Base-by-base conservation (phyloP, 805 yeast species). In the Huiozyma naganishii region DNA sequence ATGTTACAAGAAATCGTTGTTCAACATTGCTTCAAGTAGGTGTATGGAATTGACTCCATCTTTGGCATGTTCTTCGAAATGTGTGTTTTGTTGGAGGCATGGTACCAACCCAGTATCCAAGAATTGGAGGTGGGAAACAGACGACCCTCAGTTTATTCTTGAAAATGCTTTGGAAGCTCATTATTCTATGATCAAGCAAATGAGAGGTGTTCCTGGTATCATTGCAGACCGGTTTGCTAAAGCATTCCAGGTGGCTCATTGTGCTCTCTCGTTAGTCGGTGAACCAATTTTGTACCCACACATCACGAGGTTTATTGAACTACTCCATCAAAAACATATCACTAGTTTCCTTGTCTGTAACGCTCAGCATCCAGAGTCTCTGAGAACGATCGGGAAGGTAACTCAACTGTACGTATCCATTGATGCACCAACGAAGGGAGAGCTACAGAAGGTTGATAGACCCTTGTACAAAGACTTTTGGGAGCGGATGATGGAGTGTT, bases 1-100 rank as follows among this genome's bases (percentile, higher is more conserved):
- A 2, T 88, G 97, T 67, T 88, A 88, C 66, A 88, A 88, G 60
- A 86, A 75, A 65, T 95, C 96, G 7, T 82, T 88, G 54, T 88
- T 89, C 61, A 96, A 96, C 27, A 88, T 88, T 53, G 77, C 74
- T 48, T 83, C 94, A 2, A 96, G 90, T 65, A 68, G 90, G 45
- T 88, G 97, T 65, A 88, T 88, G 97, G 97, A 88, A 60, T 78
- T 96, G 2, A 88, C 97, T 0, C 97, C 97, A 1, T 82, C 95
- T 1, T 69, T 88, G 46, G 90, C 95, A 6, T 88, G 97, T 63
- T 86, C 96, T 5, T 88, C 88, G 59, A 88, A 88, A 61, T 88
- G 97, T 72, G 96, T 89, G 5, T 88, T 88, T 58, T 88, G 97
- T 66, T 88, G 97, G 97, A 76, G 97, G 61, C 97, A 88, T 63